These are phyloP conservation scores for Plasmodium knowlesi DNA, from an alignment of 169 alveolate species.

Conservation along the genomic window DNA sequence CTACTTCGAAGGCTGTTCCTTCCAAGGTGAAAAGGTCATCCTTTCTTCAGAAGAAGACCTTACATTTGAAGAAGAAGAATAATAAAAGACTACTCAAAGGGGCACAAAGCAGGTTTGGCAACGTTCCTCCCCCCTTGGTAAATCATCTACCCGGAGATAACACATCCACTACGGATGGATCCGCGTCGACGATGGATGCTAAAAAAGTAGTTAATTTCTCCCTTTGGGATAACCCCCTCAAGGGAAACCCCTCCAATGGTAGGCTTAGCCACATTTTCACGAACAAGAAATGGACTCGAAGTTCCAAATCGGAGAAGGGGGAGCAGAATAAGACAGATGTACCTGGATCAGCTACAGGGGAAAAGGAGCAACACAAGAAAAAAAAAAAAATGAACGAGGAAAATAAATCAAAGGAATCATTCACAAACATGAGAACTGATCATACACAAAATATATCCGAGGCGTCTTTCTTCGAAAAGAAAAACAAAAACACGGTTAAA, in stretches of 20 bases:
- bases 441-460: not conserved
- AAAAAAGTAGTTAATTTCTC: not conserved
- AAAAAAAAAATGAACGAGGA: not conserved
- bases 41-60: not conserved
- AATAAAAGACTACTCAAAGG: not conserved
- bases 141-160: not conserved
- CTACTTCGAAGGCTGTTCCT: not conserved
- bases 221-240: not conserved
- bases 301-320: not conserved
- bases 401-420: not conserved
- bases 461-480: conserved; percentile 21
- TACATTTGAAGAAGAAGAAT: not conserved
- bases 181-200: not conserved
- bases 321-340: not conserved
- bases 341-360: not conserved
- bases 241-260: not conserved
- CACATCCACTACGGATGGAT: not conserved
- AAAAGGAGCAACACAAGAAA: not conserved
- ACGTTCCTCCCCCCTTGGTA: not conserved
- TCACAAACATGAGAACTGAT: not conserved
- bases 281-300: not conserved
- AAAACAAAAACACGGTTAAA: not conserved
- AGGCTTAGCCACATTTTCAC: not conserved
- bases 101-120: not conserved
- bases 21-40: not conserved